These are phyloP conservation scores for Aciculoconidium aculeatum DNA, from an alignment of 805 yeast genomes.

Conservation along the genomic window DNA sequence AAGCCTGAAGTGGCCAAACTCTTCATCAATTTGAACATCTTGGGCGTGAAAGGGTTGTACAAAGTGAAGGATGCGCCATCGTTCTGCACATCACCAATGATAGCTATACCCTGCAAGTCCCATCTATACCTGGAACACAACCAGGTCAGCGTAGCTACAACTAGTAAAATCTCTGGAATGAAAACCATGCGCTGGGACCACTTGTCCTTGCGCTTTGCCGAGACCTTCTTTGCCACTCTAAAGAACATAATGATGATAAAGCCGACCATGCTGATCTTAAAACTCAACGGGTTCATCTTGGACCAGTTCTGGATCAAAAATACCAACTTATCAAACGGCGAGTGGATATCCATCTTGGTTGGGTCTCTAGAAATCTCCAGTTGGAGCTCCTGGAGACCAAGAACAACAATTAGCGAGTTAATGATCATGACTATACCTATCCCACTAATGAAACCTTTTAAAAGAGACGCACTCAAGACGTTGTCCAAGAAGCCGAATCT, in stretches of 20 bases:
- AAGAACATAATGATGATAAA: constrained; percentile 43
- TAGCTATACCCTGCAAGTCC: constrained; percentile 50
- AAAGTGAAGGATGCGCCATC: constrained; percentile 35
- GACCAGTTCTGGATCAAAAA: constrained; percentile 48
- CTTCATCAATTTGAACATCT: constrained; percentile 44
- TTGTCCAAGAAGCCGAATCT: constrained; percentile 33
- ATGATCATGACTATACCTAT: constrained; percentile 41
- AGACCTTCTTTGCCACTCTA: constrained; percentile 33
- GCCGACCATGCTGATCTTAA: constrained; percentile 51
- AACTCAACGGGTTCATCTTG: constrained; percentile 53
- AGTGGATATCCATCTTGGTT: constrained; percentile 33
- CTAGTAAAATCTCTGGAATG: constrained; percentile 79
- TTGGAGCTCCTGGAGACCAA: constrained; percentile 54
- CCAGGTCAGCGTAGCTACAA: constrained; percentile 58
- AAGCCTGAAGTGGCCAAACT: constrained; percentile 64
- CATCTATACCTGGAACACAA: constrained; percentile 45
- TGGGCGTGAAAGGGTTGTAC: constrained; percentile 50
- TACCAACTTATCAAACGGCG: constrained; percentile 63
- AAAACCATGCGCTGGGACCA: constrained; percentile 42
- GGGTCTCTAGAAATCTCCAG: constrained; percentile 32
- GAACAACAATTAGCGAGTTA: constrained; percentile 65
- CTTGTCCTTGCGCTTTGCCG: constrained; percentile 11
- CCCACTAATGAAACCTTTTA: constrained; percentile 40
- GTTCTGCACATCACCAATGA: constrained; percentile 63
- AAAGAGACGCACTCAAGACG: constrained; percentile 33